Percentiles rank a stretch among this genome's conserved stretches.
These are phyloP conservation scores for Pontederia crassipes DNA, from an alignment of 176 grass and related monocot species.

Conservation along the genomic window DNA sequence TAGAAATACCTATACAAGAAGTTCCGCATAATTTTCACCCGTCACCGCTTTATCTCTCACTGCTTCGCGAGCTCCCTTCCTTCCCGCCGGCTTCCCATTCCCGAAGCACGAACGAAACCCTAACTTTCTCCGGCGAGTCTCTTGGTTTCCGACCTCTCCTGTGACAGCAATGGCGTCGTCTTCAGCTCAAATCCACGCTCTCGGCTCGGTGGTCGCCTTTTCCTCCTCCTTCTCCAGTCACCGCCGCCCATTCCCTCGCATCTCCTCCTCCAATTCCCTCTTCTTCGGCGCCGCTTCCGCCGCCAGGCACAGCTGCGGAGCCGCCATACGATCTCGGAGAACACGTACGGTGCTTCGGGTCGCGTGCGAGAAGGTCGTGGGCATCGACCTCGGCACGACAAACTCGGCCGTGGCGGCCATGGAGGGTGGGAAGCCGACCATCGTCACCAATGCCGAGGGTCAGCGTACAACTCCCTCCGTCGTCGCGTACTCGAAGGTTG, in stretches of 20 bases:
- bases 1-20: no score
- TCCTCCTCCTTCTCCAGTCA: slow-evolving; percentile 29
- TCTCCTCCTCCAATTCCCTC: slow-evolving; percentile 23
- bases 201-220: slow-evolving; percentile 14
- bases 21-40: no score
- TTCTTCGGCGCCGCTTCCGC: slow-evolving; percentile 13
- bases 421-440: slow-evolving; percentile 72
- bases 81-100: no score
- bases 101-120: no score
- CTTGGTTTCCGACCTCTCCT: not conserved
- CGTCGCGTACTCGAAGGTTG: slow-evolving; percentile 62
- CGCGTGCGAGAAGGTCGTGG: slow-evolving; percentile 55
- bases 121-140: not conserved
- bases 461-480: slow-evolving; percentile 75
- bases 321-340: slow-evolving; percentile 15
- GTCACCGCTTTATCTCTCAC: no score
- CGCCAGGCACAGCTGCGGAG: slow-evolving; percentile 2
- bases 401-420: slow-evolving; percentile 69
- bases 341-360: slow-evolving; percentile 40
- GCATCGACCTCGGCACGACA: slow-evolving; percentile 80
- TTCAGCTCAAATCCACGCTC: not conserved
- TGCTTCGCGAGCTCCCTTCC: no score
- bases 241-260: slow-evolving; percentile 25
- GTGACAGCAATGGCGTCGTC: not conserved
- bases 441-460: slow-evolving; percentile 82